A percentile compares a stretch with the other conserved stretches of the same genome.
These are phyloP conservation scores for Monilinia laxa DNA, from an alignment of 2,329 filamentous ascomycete species.

Conservation along the genomic window DNA sequence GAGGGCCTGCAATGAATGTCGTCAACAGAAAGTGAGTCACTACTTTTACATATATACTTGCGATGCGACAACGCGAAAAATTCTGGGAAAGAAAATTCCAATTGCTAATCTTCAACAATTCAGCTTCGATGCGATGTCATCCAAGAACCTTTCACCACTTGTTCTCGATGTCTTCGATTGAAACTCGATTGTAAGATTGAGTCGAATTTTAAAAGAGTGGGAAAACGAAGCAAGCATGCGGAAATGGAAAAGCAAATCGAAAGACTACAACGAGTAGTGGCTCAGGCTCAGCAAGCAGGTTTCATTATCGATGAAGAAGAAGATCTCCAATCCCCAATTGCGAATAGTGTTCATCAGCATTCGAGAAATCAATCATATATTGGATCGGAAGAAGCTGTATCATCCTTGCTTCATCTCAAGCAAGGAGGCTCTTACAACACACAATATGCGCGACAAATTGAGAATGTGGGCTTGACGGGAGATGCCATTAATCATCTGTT, in stretches of 20 bases:
- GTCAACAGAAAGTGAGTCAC: conserved; percentile 75
- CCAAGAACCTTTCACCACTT: conserved; percentile 76
- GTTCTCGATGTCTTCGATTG: conserved; percentile 74
- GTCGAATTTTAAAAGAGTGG: conserved; percentile 81
- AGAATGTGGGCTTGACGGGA: conserved; percentile 63
- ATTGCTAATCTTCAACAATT: conserved; percentile 23
- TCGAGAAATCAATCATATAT: conserved; percentile 62
- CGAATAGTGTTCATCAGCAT: conserved; percentile 53
- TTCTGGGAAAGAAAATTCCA: background rate
- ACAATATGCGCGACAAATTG: conserved; percentile 46
- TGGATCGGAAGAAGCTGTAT: conserved; percentile 68
- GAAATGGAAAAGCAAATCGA: conserved; percentile 86
- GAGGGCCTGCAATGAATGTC: conserved; percentile 80
- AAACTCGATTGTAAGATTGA: conserved; percentile 84
- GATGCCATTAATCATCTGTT: conserved; percentile 65
- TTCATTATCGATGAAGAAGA: conserved; percentile 56
- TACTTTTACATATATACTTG: conserved; percentile 1
- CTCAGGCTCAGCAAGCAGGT: conserved; percentile 59
- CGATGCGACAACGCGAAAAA: conserved; percentile 10
- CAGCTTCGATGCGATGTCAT: conserved; percentile 81
- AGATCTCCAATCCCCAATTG: conserved; percentile 57
- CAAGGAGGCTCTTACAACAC: conserved; percentile 55
- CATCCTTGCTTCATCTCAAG: conserved; percentile 65
- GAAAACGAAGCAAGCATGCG: conserved; percentile 78
- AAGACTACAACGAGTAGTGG: conserved; percentile 60